phyloP scores from a whole-genome alignment of 768 basidiomycete genomes.

The Cyathus striatus region DNA sequence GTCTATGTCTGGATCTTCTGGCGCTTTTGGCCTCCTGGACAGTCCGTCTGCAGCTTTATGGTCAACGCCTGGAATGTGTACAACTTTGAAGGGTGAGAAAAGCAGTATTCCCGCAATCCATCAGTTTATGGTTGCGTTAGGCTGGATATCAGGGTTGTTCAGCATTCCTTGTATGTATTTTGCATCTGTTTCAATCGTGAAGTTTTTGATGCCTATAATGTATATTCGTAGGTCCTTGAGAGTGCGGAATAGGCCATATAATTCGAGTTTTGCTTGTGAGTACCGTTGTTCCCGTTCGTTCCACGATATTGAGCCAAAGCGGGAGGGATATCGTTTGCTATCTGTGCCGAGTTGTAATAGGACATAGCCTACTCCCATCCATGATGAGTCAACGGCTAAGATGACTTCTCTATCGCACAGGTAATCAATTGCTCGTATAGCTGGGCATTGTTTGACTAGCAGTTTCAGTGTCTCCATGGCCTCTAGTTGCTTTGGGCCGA shows the following conservation, averaged over 20 bases:
- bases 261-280: constrained; percentile 32
- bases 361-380: constrained; percentile 17
- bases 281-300: constrained; percentile 24
- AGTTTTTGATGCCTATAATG: constrained; percentile 12
- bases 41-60: constrained; percentile 9
- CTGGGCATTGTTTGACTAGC: constrained; percentile 14
- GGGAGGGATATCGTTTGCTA: constrained; percentile 14
- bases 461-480: constrained; percentile 18
- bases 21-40: neutral
- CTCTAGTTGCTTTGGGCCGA: constrained; percentile 11
- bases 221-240: constrained; percentile 4
- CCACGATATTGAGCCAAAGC: constrained; percentile 27
- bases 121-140: constrained; percentile 29
- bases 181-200: constrained; percentile 33
- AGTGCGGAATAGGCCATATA: constrained; percentile 27
- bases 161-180: constrained; percentile 39
- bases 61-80: constrained; percentile 27
- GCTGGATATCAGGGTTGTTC: constrained; percentile 29
- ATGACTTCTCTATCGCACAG: constrained; percentile 13
- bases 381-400: constrained; percentile 24
- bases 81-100: constrained; percentile 29
- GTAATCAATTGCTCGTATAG: constrained; percentile 19
- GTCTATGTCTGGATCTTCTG: constrained; percentile 1
- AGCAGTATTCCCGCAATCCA: constrained; percentile 34
- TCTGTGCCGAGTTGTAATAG: constrained; percentile 10